Evolutionary conservation across 176 grass and related monocot species (phyloP), one percentile per base, ranked within the genome.

Genomic region (Chrysopogon serrulatus): DNA sequence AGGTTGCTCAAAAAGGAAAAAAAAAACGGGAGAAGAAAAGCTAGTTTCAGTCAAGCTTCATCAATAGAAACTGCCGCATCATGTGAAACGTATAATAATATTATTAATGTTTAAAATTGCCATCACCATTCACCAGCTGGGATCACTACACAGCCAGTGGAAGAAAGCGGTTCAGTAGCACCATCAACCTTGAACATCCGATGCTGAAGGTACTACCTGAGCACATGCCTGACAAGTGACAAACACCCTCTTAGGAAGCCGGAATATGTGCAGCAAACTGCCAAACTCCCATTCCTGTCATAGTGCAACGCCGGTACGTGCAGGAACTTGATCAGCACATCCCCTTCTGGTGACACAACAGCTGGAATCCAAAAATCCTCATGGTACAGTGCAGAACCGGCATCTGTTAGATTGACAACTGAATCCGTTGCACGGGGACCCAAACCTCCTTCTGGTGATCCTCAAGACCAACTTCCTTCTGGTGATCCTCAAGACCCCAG

Each of bases 271-370:
- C 26, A 84, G 60, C n/a, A n/a, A n/a, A n/a, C n/a, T n/a, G n/a
- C n/a, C 16, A 84, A 40, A 67, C 30, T 84, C 15, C 71, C 82
- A 35, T 84, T 40, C 48, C 11, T 30, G 44, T 84, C 82, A 40
- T 48, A 84, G 43, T 66, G 60, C 60, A 84, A 34, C 10, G 19
- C 59, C 16, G 12, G 27, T 83, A 0, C 5, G 24, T 6, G 32
- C 23, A n/a, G n/a, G n/a, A n/a, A 28, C 63, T 66, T 32, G 48
- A 84, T 61, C 59, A 84, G 61, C 32, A 84, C 71, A 76, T 84
- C 82, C 63, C 82, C 82, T 35, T 75, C 43, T 23, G 16, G 16
- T 18, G 82, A 76, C 10, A 84, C 60, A 30, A 84, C 34, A 15
- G 35, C 2, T 23, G 33, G 2, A 47, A 0, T 6, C 71, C 42